A percentile compares a stretch with the other conserved stretches of the same genome.
These are phyloP conservation scores for Colletotrichum lupini DNA, from an alignment of 2,329 filamentous ascomycete genomes.

Conservation along the genomic window DNA sequence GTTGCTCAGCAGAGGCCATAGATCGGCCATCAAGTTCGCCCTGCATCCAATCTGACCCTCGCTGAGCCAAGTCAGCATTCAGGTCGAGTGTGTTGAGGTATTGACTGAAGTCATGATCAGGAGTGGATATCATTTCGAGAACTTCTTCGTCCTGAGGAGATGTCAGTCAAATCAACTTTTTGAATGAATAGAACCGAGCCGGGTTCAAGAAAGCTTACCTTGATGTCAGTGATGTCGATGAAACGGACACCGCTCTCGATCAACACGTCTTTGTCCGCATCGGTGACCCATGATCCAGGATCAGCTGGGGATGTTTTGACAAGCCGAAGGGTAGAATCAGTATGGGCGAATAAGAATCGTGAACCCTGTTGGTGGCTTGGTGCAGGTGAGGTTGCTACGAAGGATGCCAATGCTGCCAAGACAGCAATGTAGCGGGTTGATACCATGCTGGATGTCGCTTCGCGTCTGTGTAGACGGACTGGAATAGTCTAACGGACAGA, in stretches of 20 bases:
- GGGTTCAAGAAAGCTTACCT: neutral
- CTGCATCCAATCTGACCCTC: neutral
- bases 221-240: neutral
- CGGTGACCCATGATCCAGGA: neutral
- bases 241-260: neutral
- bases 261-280: neutral
- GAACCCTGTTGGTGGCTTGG: neutral
- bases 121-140: neutral
- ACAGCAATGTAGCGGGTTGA: neutral
- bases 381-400: neutral
- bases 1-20: neutral
- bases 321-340: neutral
- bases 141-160: neutral
- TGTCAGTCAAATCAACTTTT: neutral
- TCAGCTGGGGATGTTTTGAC: neutral
- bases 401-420: neutral
- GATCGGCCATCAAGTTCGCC: neutral
- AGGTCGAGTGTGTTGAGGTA: neutral
- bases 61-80: neutral
- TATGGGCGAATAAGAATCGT: neutral
- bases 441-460: neutral
- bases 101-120: neutral
- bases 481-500: neutral
- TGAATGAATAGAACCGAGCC: neutral
- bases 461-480: neutral